These are phyloP conservation scores for Auricularia auricula-judae DNA, from an alignment of 768 basidiomycete species.

Conservation along the genomic window DNA sequence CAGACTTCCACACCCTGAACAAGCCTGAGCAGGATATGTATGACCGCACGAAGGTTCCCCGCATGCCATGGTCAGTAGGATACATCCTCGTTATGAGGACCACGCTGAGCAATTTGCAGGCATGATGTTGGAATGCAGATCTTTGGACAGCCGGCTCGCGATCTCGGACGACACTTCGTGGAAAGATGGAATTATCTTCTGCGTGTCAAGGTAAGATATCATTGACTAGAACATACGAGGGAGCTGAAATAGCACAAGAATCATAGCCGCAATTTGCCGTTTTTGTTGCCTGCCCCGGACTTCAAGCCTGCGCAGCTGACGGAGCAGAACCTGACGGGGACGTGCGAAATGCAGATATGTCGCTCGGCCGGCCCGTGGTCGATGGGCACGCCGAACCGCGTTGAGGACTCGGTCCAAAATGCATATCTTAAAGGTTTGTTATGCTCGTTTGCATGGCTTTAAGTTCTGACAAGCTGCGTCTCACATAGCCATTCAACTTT, in stretches of 20 bases:
- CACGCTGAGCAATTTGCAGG: constrained; percentile 32
- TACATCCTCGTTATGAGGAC: neutral
- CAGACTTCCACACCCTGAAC: constrained; percentile 74
- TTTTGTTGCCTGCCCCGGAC: constrained; percentile 87
- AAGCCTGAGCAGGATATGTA: constrained; percentile 96
- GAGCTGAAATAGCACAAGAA: constrained; percentile 39
- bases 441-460: neutral
- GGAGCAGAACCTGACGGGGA: constrained; percentile 78
- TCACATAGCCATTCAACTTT: constrained; percentile 69
- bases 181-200: constrained; percentile 93
- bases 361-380: constrained; percentile 96
- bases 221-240: constrained; percentile 1
- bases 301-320: constrained; percentile 73
- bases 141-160: constrained; percentile 91
- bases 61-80: constrained; percentile 84
- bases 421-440: constrained; percentile 75
- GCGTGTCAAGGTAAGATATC: constrained; percentile 63
- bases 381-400: constrained; percentile 72
- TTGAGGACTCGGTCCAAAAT: constrained; percentile 90
- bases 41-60: constrained; percentile 74
- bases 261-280: constrained; percentile 86
- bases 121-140: constrained; percentile 96
- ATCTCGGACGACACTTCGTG: constrained; percentile 88
- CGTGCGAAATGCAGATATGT: constrained; percentile 95
- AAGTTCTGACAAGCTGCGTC: neutral